Base-by-base conservation (phyloP, 2,329 filamentous ascomycete species). In the Fusarium pseudograminearum region DNA sequence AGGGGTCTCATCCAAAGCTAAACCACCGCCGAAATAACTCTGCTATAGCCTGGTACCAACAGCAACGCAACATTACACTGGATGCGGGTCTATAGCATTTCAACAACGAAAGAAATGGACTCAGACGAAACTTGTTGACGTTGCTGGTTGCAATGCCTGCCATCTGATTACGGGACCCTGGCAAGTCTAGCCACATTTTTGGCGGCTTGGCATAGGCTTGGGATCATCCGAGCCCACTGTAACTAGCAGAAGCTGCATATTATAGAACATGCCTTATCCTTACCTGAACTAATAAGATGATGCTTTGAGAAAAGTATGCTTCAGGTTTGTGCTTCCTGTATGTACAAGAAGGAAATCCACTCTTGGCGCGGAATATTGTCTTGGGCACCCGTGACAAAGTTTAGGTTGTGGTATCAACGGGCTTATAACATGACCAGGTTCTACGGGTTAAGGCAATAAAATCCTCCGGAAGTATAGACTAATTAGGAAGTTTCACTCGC, bases 161-260 rank as follows among this genome's bases (percentile, higher is more conserved):
- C 47, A 40, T 40, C 47, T 40, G 47, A 51, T 38, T 51, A 51
- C 15, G 33, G 47, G 18, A 51, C 47, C 47, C 48, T 52, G 48
- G 48, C 34, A 52, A 52, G 34, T 52, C 62, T 55, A 55, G 61
- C 31, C 47, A n/a, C 18, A 50, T 24, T 36, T 36, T 52, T 53
- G 57, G 61, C 38, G 54, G 54, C 61, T 66, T 66, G 54, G 62
- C 62, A 31, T 36, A 50, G 44, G 42, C 62, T 50, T 61, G 47
- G 33, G 34, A 66, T 66, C 56, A 24, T 65, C 62, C 24, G 47
- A 65, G 61, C 47, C 61, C 62, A 48, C 55, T 61, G 22, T 30
- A 50, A 41, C 59, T 57, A 51, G 57, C n/a, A 55, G 36, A 47
- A 30, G 28, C n/a, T 41, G 34, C 57, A 47, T 42, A 31, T 28